Evolutionary conservation across 805 yeast genomes (phyloP), one percentile per base, ranked within the genome.

Genomic region (Ogataea allantospora): DNA sequence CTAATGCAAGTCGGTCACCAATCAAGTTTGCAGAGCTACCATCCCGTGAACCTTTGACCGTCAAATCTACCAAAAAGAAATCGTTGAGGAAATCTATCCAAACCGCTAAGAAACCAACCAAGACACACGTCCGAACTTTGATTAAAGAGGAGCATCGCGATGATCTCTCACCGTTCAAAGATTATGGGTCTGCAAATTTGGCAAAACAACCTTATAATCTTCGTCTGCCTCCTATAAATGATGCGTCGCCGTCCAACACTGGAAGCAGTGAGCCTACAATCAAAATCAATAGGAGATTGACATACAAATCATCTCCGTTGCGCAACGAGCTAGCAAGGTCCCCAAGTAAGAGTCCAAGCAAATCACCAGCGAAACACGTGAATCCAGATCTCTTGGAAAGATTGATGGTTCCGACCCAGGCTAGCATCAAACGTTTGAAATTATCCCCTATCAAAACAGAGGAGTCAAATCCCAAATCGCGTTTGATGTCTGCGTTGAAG

Each of bases 11-110:
- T 7, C 46, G 54, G 31, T 57, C 63, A 4, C 62, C 65, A 5
- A 53, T 60, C 7, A 57, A 57, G 30, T 62, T 61, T 47, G 58
- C 58, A 7, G 56, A 57, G 30, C 43, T 62, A 29, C 66, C 66
- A 2, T 51, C 57, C 8, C 51, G 62, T 27, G 60, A 57, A 15
- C 65, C 65, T 3, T 21, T 60, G 17, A 51, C 53, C 5, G 50
- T 55, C n/a, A 56, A 50, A 30, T 44, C 62, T 2, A 40, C 43
- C 5, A 51, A 47, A 13, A 53, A 52, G 33, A 58, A 55, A 30
- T 54, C 62, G 3, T 27, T 46, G 2, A 36, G 58, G 24, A 50
- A 42, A 32, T 48, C 59, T 9, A 22, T 40, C 14, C 47, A 42
- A 13, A 29, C 10, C 6, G 8, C 23, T 3, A 21, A 29, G 21